Evolutionary conservation across 148 eudicot genomes (phyloP).

Genomic region (Persicaria tinctoria): DNA sequence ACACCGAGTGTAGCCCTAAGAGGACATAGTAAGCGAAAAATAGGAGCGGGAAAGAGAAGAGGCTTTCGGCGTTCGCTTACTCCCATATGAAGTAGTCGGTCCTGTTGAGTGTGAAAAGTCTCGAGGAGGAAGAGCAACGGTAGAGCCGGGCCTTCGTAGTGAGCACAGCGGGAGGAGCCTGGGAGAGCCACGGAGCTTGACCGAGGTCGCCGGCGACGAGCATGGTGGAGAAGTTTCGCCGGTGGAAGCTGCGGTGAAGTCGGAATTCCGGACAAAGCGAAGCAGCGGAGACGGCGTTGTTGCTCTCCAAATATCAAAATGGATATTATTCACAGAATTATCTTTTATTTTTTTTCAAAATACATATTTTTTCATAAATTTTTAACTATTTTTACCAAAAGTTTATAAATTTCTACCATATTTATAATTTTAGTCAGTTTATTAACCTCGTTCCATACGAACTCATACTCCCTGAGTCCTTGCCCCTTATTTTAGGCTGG

Average conservation of each 20-base stretch:
- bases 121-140: conserved; percentile 8
- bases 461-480: too few relatives aligned
- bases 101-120: conserved; percentile 5
- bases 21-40: not conserved
- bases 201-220: conserved; percentile 11
- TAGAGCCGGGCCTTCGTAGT: conserved; percentile 6
- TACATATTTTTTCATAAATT: too few relatives aligned
- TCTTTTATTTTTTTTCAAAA: too few relatives aligned
- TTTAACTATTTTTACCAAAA: too few relatives aligned
- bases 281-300: not conserved
- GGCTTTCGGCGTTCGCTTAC: conserved; percentile 1
- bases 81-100: conserved; percentile 5
- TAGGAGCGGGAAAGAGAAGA: not conserved
- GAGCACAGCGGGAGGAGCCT: not conserved
- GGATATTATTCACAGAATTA: not conserved
- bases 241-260: not conserved
- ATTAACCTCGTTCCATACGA: too few relatives aligned
- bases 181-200: conserved; percentile 10
- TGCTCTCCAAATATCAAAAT: conserved; percentile 2
- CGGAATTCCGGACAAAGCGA: conserved; percentile 6
- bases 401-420: too few relatives aligned
- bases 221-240: not conserved
- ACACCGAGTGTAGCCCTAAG: not conserved
- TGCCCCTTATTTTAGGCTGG: too few relatives aligned
- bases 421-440: too few relatives aligned